Base-by-base conservation (phyloP, 2,329 filamentous ascomycete genomes). In the Talaromyces sp. region DNA sequence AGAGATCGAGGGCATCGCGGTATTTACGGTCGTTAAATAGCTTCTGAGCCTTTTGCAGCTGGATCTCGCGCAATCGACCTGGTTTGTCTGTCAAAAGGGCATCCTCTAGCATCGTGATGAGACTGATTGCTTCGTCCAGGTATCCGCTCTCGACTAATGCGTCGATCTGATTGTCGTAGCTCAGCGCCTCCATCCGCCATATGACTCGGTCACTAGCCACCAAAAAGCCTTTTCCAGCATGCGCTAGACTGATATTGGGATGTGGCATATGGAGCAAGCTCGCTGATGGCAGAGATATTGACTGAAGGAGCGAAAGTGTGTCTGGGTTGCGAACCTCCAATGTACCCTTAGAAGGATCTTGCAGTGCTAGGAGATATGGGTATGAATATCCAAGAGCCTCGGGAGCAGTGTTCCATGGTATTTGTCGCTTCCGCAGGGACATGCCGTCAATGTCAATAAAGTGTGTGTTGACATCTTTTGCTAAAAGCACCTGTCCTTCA, bases 311-410 rank as follows among this genome's bases (percentile, higher is more conserved):
- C n/a, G 88, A 94, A 52, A 97, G 78, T 0, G 93, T 97, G 61
- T 94, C 89, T 0, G 94, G 93, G 69, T 97, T 99, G 46, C 94
- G 85, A 41, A 99, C 88, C 75, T 99, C 94, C 11, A 99, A 79
- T 0, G 85, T 86, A 2, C 93, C 92, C 74, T 94, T 96, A 1
- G 89, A 83, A 0, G 91, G 86, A 8, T 91, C 81, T 70, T 96
- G 92, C 14, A 99, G 79, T 10, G 92, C 90, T 54, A 99, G 80
- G 59, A 99, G 87, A 71, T 97, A 99, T 0, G 94, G 94, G 72
- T 99, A 99, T 24, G 92, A 97, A 74, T 97, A 99, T 24, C 93
- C 94, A 61, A 99, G 88, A 59, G 88, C 88, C 68, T 97, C 92
- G 1, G 94, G 95, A 1, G 93, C 91, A 35, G 85, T 81, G 48